These are phyloP conservation scores for Obelidium mucronatum DNA, from an alignment of 192 early-diverging fungal species.

Conservation along the genomic window DNA sequence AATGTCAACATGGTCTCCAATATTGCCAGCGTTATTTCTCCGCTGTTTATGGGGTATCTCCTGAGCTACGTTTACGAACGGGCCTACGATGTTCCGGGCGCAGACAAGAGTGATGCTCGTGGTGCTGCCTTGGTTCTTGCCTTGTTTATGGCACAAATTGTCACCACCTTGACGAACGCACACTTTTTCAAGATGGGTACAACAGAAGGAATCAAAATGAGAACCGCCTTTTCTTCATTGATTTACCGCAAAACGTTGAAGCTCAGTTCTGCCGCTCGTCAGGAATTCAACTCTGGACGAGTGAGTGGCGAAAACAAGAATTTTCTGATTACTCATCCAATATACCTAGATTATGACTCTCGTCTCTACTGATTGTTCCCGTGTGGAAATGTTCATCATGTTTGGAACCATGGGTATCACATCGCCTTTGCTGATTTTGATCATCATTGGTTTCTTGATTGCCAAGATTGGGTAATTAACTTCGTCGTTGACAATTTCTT, in stretches of 20 bases:
- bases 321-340: not conserved
- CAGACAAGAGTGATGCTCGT: not conserved
- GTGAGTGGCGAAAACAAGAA: not conserved
- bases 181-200: constrained; percentile 48
- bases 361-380: constrained; percentile 49
- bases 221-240: constrained; percentile 55
- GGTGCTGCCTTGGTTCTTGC: constrained; percentile 20
- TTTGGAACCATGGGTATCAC: constrained; percentile 51
- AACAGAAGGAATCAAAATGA: constrained; percentile 50
- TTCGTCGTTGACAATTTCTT: no score
- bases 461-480: constrained; percentile 41
- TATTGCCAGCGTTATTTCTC: constrained; percentile 32
- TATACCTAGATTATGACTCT: constrained; percentile 61
- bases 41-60: constrained; percentile 53
- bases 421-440: constrained; percentile 51
- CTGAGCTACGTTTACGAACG: constrained; percentile 37
- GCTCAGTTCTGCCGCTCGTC: constrained; percentile 58
- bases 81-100: constrained; percentile 9
- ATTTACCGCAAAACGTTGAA: constrained; percentile 70
- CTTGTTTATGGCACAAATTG: constrained; percentile 26
- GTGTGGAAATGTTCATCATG: constrained; percentile 37
- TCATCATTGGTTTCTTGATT: constrained; percentile 52
- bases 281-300: constrained; percentile 63
- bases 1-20: constrained; percentile 36
- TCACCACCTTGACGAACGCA: constrained; percentile 40